Conservation (phyloP, 768 basidiomycete genomes). For the Tylopilus vinaceipallidus region DNA sequence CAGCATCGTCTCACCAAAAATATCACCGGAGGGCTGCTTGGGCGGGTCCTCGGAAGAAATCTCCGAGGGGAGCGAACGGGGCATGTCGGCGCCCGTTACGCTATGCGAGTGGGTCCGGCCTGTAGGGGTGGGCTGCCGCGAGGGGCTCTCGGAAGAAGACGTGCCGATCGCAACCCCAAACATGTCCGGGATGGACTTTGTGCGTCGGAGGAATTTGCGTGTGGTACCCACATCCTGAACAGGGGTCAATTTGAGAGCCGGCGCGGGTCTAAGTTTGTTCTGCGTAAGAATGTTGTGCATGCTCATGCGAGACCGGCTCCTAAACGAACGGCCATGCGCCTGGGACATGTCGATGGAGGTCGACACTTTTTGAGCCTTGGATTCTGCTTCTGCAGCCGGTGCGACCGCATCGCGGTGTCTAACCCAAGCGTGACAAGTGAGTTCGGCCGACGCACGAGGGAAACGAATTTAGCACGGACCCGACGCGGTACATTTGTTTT, state of each 20-base stretch:
- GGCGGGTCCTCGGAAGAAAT: constrained; percentile 24
- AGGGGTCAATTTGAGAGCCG: constrained; percentile 20
- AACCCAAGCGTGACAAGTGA: constrained; percentile 1
- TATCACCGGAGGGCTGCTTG: constrained; percentile 41
- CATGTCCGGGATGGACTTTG: constrained; percentile 70
- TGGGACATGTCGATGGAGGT: constrained; percentile 33
- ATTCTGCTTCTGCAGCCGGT: constrained; percentile 56
- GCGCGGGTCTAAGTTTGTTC: constrained; percentile 46
- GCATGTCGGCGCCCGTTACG: constrained; percentile 68
- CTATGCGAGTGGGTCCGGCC: constrained; percentile 77
- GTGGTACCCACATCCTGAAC: constrained; percentile 33
- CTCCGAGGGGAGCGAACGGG: constrained; percentile 36
- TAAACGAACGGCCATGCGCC: constrained; percentile 37
- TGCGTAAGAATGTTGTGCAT: constrained; percentile 55
- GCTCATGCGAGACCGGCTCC: constrained; percentile 66
- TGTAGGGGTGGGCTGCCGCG: constrained; percentile 29
- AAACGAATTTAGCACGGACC: constrained; percentile 46
- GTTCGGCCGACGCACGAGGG: neutral
- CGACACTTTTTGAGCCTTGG: constrained; percentile 33
- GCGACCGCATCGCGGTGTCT: constrained; percentile 64
- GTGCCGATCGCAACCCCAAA: constrained; percentile 26
- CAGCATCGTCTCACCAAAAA: constrained; percentile 66
- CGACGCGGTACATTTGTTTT: constrained; percentile 71
- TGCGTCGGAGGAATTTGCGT: constrained; percentile 63
- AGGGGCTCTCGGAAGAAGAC: constrained; percentile 32